Base-by-base conservation (phyloP, 257 asterid species). In the Plantago elongata region DNA sequence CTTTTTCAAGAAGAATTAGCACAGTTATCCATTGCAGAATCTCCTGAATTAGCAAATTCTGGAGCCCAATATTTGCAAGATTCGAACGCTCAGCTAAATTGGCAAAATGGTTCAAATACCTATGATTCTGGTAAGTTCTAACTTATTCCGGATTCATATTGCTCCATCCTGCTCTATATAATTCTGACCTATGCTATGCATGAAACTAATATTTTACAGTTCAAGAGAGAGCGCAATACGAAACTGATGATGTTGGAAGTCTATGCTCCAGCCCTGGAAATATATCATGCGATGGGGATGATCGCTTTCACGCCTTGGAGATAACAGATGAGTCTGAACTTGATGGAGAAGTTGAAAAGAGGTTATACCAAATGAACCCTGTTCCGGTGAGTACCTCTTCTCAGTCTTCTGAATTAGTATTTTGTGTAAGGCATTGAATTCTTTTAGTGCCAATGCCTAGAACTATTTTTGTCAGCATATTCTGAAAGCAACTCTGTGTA, bases 291-390 rank as follows among this genome's bases (percentile, higher is more conserved):
- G 88, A 83, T 43, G 94, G 72, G 65, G 89, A 89, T 62, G 87
- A 79, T 48, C 68, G 71, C 70, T 72, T 81, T 52, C 79, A 72
- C 65, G 62, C 71, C 46, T 69, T 92, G 84, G 97, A 86, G 73
- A 84, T 89, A 67, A 77, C 86, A 51, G 91, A 92, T 67, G 95
- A 87, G 74, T 76, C 72, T 64, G 95, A 85, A 64, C 63, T 87
- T 72, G 97, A 87, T 71, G 99, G 95, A 67, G 96, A 89, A 82
- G 95, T 93, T 57, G 84, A 78, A 78, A 89, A 81, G 86, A 87
- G 95, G 82, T 65, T 93, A 67, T 72, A 82, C 73, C 87, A 89
- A 72, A 81, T 87, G 88, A 58, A 77, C 75, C 78, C 96, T 57
- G 80, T 82, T 64, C 95, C 93, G 66, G 97, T 86, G 79, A 86